phyloP scores from a whole-genome alignment of 2,329 filamentous ascomycete genomes.

The Penicillium rolfsii region DNA sequence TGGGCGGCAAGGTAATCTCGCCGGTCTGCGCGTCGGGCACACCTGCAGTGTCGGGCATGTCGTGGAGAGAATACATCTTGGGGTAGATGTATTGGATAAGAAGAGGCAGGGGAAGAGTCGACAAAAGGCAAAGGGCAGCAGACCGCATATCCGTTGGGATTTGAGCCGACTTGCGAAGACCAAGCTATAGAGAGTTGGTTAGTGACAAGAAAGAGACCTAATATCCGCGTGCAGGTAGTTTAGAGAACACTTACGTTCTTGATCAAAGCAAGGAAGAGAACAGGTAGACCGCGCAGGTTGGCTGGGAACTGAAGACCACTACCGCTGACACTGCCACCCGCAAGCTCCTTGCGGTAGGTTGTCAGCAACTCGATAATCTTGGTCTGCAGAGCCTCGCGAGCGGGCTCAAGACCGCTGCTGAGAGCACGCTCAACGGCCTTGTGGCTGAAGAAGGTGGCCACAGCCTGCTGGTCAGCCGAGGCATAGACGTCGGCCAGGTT shows the following conservation, averaged over 20 bases:
- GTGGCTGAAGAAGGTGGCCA: slow-evolving; percentile 93
- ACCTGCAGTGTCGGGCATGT: slow-evolving; percentile 94
- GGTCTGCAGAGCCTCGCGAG: slow-evolving; percentile 84
- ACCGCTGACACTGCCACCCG: slow-evolving; percentile 90
- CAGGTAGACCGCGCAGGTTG: slow-evolving; percentile 84
- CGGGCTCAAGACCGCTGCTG: slow-evolving; percentile 83
- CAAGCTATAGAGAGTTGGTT: slow-evolving; percentile 53
- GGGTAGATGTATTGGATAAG: slow-evolving; percentile 93
- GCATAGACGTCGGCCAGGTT: slow-evolving; percentile 90
- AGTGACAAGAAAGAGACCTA: slow-evolving; percentile 20
- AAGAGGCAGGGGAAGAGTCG: slow-evolving; percentile 85
- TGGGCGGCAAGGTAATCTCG: slow-evolving; percentile 83
- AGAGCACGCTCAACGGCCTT: slow-evolving; percentile 93
- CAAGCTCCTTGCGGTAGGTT: slow-evolving; percentile 96
- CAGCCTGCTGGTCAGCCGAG: slow-evolving; percentile 89
- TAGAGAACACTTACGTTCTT: slow-evolving; percentile 72
- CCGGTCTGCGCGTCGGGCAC: slow-evolving; percentile 82
- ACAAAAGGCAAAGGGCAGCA: slow-evolving; percentile 89
- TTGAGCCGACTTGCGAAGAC: slow-evolving; percentile 86
- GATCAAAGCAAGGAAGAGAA: slow-evolving; percentile 90
- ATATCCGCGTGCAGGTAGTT: background rate
- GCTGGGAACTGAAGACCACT: slow-evolving; percentile 91
- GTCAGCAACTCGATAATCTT: slow-evolving; percentile 92
- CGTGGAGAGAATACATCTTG: slow-evolving; percentile 81
- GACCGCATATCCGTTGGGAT: slow-evolving; percentile 93